A percentile compares a stretch with the other conserved stretches of the same genome.
These are phyloP conservation scores for Sphaerostilbella broomeana DNA, from an alignment of 2,329 filamentous ascomycete genomes.

Conservation along the genomic window DNA sequence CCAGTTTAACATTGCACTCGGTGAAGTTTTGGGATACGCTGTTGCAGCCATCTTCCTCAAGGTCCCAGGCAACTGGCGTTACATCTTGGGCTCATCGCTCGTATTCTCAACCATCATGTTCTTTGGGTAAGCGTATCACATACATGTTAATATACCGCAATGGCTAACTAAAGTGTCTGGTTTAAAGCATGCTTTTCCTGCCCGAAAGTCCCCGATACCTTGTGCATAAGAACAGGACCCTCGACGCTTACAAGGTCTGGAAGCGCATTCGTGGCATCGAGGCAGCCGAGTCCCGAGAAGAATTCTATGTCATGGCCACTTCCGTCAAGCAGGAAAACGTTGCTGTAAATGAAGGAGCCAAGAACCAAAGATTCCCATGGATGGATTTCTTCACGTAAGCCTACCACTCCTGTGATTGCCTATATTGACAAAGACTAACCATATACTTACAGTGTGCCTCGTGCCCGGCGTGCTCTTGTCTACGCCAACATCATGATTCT, in stretches of 20 bases:
- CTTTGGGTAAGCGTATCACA: slow-evolving; percentile 21
- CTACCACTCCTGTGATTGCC: background rate
- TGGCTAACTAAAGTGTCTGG: no score
- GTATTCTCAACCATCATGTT: slow-evolving; percentile 52
- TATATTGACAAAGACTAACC: background rate
- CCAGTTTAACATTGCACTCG: slow-evolving; percentile 69
- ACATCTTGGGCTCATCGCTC: slow-evolving; percentile 65
- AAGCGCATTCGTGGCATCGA: slow-evolving; percentile 61
- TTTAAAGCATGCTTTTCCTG: slow-evolving; percentile 65
- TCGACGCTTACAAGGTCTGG: slow-evolving; percentile 56
- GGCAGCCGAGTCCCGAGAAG: slow-evolving; percentile 52
- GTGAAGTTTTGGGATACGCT: slow-evolving; percentile 67
- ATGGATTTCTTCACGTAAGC: slow-evolving; percentile 62
- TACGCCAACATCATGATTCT: slow-evolving; percentile 66
- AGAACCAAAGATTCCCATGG: slow-evolving; percentile 57
- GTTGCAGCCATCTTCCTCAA: slow-evolving; percentile 66
- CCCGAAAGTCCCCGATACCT: slow-evolving; percentile 63
- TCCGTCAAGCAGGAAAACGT: slow-evolving; percentile 52
- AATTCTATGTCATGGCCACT: slow-evolving; percentile 68
- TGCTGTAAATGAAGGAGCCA: slow-evolving; percentile 41
- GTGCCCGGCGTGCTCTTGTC: slow-evolving; percentile 58
- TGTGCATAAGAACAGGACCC: slow-evolving; percentile 54
- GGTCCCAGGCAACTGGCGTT: slow-evolving; percentile 66
- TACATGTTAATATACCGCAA: slow-evolving; percentile 24
- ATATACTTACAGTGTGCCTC: slow-evolving; percentile 46